Percentiles rank a stretch among this genome's conserved stretches.
These are phyloP conservation scores for Perilla frutescens DNA, from an alignment of 257 asterid genomes.

Conservation along the genomic window DNA sequence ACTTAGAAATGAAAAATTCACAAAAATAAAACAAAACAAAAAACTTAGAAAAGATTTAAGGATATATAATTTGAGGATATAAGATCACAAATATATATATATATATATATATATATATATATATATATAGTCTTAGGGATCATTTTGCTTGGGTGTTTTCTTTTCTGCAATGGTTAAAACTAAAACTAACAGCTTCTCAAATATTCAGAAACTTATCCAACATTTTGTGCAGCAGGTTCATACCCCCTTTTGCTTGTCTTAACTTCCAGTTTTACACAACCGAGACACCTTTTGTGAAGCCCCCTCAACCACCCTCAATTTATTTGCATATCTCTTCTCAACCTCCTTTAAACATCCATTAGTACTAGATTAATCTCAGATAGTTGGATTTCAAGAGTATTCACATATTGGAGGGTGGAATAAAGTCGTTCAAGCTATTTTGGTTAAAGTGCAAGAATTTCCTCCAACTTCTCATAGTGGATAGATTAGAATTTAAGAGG, in stretches of 20 bases:
- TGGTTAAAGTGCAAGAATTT: not conserved
- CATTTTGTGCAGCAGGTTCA: not conserved
- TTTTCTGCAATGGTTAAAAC: not conserved
- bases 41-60: too few relatives aligned
- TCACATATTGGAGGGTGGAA: not conserved
- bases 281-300: not conserved
- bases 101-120: too few relatives aligned
- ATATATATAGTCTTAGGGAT: not conserved
- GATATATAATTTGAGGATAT: not conserved
- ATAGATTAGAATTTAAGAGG: not conserved
- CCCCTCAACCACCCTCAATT: not conserved
- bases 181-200: not conserved
- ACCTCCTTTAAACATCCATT: not conserved
- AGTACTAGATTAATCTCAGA: not conserved
- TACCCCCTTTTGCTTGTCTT: not conserved
- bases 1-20: too few relatives aligned
- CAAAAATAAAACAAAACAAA: too few relatives aligned
- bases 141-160: not conserved
- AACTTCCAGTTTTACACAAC: not conserved
- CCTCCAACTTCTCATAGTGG: not conserved
- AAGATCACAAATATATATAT: not conserved
- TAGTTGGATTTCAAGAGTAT: not conserved
- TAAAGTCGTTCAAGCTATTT: not conserved
- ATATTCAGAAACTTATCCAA: not conserved
- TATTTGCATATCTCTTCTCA: conserved; percentile 5